A percentile compares a stretch with the other conserved stretches of the same genome.
These are phyloP conservation scores for Lentinula sp. DNA, from an alignment of 768 basidiomycete species.

Conservation along the genomic window DNA sequence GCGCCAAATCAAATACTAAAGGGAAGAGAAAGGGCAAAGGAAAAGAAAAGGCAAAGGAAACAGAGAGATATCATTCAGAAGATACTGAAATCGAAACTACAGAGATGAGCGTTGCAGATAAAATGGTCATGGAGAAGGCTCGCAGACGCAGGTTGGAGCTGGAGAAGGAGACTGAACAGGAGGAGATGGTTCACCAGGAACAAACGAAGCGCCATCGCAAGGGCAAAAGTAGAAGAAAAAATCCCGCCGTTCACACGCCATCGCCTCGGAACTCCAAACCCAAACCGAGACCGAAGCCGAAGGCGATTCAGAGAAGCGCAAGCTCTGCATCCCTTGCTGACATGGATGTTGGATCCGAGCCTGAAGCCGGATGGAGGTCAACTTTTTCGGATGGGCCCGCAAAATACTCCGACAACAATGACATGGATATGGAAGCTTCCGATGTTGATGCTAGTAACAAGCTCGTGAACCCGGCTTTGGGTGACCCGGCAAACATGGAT, in stretches of 20 bases:
- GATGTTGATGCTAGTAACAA: neutral
- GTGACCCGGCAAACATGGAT: neutral
- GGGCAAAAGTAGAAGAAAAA: conserved; percentile 11
- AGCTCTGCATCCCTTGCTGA: neutral
- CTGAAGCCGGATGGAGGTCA: neutral
- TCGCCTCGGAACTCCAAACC: neutral
- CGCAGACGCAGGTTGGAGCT: conserved; percentile 46
- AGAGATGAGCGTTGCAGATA: conserved; percentile 38
- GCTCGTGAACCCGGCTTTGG: neutral
- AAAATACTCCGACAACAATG: neutral
- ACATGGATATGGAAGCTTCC: neutral
- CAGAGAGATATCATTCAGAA: neutral
- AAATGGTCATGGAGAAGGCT: conserved; percentile 49
- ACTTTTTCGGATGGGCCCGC: neutral
- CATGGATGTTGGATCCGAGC: conserved; percentile 1
- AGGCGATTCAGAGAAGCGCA: neutral
- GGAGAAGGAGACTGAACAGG: conserved; percentile 33
- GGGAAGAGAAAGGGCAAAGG: conserved; percentile 14
- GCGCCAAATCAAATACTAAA: conserved; percentile 5
- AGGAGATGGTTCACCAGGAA: conserved; percentile 12
- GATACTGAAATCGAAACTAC: conserved; percentile 11
- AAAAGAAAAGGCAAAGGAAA: neutral
- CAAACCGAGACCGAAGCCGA: conserved; percentile 5
- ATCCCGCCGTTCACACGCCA: neutral
- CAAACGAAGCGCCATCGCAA: conserved; percentile 10